These are phyloP conservation scores for Volvox africanus DNA, from an alignment of 139 green algal species.

Conservation along the genomic window DNA sequence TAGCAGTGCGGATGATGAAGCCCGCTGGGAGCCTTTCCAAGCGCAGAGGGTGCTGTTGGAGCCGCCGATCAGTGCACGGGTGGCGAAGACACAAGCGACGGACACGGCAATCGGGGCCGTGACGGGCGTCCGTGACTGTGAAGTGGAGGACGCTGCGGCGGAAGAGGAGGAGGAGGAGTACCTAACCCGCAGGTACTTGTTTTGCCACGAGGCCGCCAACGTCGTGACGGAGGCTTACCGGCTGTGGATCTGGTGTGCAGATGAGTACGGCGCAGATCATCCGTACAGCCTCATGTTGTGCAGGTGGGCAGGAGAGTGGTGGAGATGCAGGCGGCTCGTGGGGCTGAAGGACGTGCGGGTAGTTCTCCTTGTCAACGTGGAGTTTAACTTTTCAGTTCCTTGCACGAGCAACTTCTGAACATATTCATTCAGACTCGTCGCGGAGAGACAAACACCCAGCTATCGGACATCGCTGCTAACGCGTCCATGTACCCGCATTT, in stretches of 20 bases:
- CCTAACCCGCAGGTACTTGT: conserved; percentile 9
- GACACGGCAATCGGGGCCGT: background rate
- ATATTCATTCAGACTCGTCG: too few relatives aligned
- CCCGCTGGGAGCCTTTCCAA: background rate
- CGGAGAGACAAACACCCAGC: too few relatives aligned
- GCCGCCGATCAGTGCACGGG: background rate
- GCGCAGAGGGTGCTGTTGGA: background rate
- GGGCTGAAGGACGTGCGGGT: too few relatives aligned
- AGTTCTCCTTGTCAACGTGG: too few relatives aligned
- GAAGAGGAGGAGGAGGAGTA: conserved; percentile 33
- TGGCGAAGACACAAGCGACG: background rate
- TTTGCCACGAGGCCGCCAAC: conserved; percentile 21
- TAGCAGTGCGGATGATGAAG: background rate
- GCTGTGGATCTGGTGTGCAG: conserved; percentile 25
- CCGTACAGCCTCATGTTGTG: conserved; percentile 28
- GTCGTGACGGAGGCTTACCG: conserved; percentile 24
- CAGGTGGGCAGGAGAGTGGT: background rate
- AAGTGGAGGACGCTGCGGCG: background rate
- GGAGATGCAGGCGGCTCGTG: background rate
- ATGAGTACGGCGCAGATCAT: conserved; percentile 28
- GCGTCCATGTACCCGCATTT: too few relatives aligned
- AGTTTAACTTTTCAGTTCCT: too few relatives aligned
- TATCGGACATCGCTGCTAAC: too few relatives aligned
- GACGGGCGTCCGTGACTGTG: background rate
- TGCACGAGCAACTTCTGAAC: too few relatives aligned